Percentiles rank a stretch among this genome's conserved stretches.
These are phyloP conservation scores for Termitomyces sp. DNA, from an alignment of 768 basidiomycete species.

Conservation along the genomic window DNA sequence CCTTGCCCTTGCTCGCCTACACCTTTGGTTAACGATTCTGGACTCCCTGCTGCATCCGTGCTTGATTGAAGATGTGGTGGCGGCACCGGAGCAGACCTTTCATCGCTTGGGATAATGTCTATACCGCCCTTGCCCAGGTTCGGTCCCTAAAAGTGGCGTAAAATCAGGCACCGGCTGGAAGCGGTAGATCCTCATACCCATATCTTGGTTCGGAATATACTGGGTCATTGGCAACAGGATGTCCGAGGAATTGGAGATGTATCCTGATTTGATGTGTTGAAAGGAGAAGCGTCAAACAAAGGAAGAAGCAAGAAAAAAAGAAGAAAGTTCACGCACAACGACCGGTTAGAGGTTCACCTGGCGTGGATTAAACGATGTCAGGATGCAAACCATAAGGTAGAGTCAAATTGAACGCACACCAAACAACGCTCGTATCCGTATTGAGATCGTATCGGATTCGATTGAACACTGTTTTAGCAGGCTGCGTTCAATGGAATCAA, in stretches of 20 bases:
- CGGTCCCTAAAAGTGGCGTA: conserved; percentile 42
- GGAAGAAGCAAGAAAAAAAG: conserved; percentile 3
- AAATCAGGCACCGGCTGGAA: neutral
- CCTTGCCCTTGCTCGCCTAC: conserved; percentile 8
- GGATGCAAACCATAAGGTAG: neutral
- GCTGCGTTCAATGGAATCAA: conserved; percentile 33
- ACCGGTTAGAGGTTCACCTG: conserved; percentile 86
- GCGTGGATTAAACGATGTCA: neutral
- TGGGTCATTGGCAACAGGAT: conserved; percentile 93
- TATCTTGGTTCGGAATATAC: conserved; percentile 78
- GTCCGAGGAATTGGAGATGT: conserved; percentile 90
- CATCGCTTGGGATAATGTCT: conserved; percentile 63
- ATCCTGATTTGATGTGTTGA: conserved; percentile 97
- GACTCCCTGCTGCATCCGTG: conserved; percentile 34
- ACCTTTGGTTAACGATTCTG: conserved; percentile 34
- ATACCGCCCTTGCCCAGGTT: conserved; percentile 76
- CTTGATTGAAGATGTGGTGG: conserved; percentile 39
- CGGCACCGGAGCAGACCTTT: conserved; percentile 58
- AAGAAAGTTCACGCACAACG: conserved; percentile 58
- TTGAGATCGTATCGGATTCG: conserved; percentile 73
- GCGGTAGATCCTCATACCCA: conserved; percentile 45
- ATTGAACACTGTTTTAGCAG: conserved; percentile 85
- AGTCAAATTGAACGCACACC: conserved; percentile 44
- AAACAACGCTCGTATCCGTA: conserved; percentile 82
- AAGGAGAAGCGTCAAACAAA: neutral